Conservation (phyloP, 495 filamentous ascomycete genomes). For the Mycothermus thermophilus region DNA sequence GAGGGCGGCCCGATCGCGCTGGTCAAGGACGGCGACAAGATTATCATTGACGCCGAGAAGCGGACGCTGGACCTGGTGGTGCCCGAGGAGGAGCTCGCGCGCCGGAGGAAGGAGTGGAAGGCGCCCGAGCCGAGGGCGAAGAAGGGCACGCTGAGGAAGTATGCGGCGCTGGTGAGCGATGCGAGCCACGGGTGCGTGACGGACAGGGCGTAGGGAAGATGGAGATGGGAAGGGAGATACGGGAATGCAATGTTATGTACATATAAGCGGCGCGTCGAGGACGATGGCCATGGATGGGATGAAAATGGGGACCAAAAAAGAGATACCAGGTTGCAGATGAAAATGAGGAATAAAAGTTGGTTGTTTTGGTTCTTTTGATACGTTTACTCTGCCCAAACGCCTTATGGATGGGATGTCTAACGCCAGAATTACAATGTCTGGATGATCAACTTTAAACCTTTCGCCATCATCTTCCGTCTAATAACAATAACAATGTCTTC, state of each 20-base stretch:
- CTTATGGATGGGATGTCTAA: too few species aligned
- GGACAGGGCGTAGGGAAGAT: slow-evolving; percentile 28
- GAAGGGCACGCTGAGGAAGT: slow-evolving; percentile 67
- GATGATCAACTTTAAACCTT: too few species aligned
- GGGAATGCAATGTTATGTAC: slow-evolving; percentile 3
- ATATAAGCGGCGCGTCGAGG: slow-evolving; percentile 6
- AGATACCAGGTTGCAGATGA: not conserved
- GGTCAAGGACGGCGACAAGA: slow-evolving; percentile 52
- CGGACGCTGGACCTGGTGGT: slow-evolving; percentile 47
- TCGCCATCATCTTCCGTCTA: too few species aligned
- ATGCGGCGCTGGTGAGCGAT: slow-evolving; percentile 54
- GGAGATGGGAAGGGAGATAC: not conserved
- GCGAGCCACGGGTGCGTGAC: slow-evolving; percentile 74
- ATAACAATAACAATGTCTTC: not conserved
- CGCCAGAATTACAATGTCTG: too few species aligned
- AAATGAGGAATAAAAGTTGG: not conserved
- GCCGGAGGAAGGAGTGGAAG: slow-evolving; percentile 49
- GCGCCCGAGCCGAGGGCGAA: slow-evolving; percentile 53
- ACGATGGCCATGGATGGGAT: slow-evolving; percentile 4
- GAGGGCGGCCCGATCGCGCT: slow-evolving; percentile 57
- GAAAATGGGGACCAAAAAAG: not conserved
- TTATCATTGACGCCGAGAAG: slow-evolving; percentile 59
- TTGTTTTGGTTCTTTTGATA: not conserved
- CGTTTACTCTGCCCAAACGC: not conserved
- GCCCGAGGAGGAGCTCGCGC: slow-evolving; percentile 46